A percentile compares a stretch with the other conserved stretches of the same genome.
phyloP scores from a whole-genome alignment of 805 yeast species.

The Yamadazyma tumulicola region DNA sequence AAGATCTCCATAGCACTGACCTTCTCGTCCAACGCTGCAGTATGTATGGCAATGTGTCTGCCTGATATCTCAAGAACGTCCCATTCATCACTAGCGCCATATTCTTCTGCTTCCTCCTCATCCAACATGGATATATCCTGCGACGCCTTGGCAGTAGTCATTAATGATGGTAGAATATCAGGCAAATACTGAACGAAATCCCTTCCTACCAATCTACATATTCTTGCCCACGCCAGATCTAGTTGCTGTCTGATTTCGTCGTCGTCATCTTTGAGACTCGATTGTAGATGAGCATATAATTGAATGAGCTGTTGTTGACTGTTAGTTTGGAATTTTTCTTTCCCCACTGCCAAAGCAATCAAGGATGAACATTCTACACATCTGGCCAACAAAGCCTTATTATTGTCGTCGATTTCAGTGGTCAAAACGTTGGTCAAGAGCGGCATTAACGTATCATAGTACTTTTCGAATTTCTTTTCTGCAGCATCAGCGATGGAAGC shows the following conservation, averaged over 20 bases:
- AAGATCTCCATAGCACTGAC: slow-evolving; percentile 87
- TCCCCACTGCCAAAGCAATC: slow-evolving; percentile 93
- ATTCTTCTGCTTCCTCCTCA: slow-evolving; percentile 81
- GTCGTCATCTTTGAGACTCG: slow-evolving; percentile 55
- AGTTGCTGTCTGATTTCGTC: slow-evolving; percentile 85
- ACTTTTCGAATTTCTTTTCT: slow-evolving; percentile 79
- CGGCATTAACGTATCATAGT: slow-evolving; percentile 94
- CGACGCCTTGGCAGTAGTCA: slow-evolving; percentile 80
- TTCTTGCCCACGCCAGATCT: slow-evolving; percentile 94
- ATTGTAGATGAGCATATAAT: slow-evolving; percentile 70
- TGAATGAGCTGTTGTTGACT: slow-evolving; percentile 64
- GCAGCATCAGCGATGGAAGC: slow-evolving; percentile 98
- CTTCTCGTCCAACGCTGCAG: slow-evolving; percentile 92
- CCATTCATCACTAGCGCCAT: slow-evolving; percentile 86
- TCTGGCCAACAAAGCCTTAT: slow-evolving; percentile 80
- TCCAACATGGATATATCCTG: slow-evolving; percentile 88
- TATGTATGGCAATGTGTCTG: slow-evolving; percentile 90
- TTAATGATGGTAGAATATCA: slow-evolving; percentile 83
- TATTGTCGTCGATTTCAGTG: slow-evolving; percentile 74
- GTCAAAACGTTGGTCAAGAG: slow-evolving; percentile 72
- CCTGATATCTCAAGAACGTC: slow-evolving; percentile 90
- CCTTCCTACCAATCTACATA: slow-evolving; percentile 79
- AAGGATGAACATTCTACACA: slow-evolving; percentile 94
- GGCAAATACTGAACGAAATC: slow-evolving; percentile 84
- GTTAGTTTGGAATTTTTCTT: slow-evolving; percentile 77